Conservation (phyloP, 2,329 filamentous ascomycete genomes). For the Lasiodiplodia sp. region DNA sequence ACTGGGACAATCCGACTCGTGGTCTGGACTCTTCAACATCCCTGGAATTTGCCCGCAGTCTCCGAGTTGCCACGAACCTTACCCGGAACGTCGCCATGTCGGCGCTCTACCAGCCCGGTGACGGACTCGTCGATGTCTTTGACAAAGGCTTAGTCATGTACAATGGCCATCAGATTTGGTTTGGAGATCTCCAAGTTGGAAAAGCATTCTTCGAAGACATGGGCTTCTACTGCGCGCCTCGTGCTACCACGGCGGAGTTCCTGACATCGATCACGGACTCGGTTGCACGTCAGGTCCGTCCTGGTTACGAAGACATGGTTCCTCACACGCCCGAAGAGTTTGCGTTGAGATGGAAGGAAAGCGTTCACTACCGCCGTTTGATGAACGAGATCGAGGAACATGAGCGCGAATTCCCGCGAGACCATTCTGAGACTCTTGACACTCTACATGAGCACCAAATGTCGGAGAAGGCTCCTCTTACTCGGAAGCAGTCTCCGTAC, state of each 20-base stretch:
- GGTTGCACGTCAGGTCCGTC: slow-evolving; percentile 53
- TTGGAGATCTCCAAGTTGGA: slow-evolving; percentile 68
- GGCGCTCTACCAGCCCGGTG: slow-evolving; percentile 76
- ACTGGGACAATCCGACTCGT: slow-evolving; percentile 81
- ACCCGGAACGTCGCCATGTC: slow-evolving; percentile 71
- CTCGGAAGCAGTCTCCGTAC: slow-evolving; percentile 76
- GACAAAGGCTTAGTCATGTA: slow-evolving; percentile 74
- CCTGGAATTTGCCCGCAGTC: slow-evolving; percentile 75
- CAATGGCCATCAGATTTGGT: slow-evolving; percentile 74
- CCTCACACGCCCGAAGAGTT: slow-evolving; percentile 60
- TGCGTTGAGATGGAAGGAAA: slow-evolving; percentile 58
- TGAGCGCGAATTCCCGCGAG: slow-evolving; percentile 33
- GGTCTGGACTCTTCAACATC: slow-evolving; percentile 79
- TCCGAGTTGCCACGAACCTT: slow-evolving; percentile 72
- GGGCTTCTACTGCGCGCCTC: slow-evolving; percentile 74
- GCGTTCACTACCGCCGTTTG: slow-evolving; percentile 39
- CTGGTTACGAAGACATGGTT: slow-evolving; percentile 54
- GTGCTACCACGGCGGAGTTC: slow-evolving; percentile 78
- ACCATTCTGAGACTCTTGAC: slow-evolving; percentile 53
- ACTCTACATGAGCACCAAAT: slow-evolving; percentile 55
- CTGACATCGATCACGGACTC: slow-evolving; percentile 73
- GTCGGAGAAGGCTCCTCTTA: slow-evolving; percentile 54
- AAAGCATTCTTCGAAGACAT: slow-evolving; percentile 73
- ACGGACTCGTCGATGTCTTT: slow-evolving; percentile 72
- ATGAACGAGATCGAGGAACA: slow-evolving; percentile 48